Conservation (phyloP, 305 asterid species). For the Solanum hybrid region DNA sequence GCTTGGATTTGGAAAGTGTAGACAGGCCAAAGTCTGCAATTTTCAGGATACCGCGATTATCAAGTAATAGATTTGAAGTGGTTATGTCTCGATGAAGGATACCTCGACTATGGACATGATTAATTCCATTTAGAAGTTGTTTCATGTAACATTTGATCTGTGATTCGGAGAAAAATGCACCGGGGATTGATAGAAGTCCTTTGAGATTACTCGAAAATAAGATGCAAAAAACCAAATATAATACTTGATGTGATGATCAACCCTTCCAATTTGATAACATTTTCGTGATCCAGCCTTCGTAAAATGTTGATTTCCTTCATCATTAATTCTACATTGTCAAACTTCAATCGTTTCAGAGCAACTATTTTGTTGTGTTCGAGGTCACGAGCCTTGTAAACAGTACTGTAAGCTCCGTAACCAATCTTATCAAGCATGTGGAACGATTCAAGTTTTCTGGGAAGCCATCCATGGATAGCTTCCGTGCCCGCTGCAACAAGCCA, state of each 20-base stretch:
- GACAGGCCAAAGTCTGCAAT: neutral
- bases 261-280: neutral
- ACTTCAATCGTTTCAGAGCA: neutral
- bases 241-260: neutral
- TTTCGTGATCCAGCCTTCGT: neutral
- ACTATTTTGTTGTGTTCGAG: neutral
- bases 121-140: neutral
- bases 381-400: neutral
- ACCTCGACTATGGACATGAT: neutral
- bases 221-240: neutral
- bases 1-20: neutral
- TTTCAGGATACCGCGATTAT: neutral
- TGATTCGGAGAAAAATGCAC: neutral
- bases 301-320: neutral
- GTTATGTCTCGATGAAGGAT: neutral
- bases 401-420: neutral
- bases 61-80: neutral
- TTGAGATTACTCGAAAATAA: neutral
- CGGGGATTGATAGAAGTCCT: neutral
- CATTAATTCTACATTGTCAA: neutral
- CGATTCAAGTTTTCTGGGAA: neutral
- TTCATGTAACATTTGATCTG: neutral
- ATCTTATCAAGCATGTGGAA: neutral
- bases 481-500: neutral
- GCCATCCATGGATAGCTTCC: neutral